phyloP scores from a whole-genome alignment of 2,329 filamentous ascomycete genomes.

The Beauveria sp. region DNA sequence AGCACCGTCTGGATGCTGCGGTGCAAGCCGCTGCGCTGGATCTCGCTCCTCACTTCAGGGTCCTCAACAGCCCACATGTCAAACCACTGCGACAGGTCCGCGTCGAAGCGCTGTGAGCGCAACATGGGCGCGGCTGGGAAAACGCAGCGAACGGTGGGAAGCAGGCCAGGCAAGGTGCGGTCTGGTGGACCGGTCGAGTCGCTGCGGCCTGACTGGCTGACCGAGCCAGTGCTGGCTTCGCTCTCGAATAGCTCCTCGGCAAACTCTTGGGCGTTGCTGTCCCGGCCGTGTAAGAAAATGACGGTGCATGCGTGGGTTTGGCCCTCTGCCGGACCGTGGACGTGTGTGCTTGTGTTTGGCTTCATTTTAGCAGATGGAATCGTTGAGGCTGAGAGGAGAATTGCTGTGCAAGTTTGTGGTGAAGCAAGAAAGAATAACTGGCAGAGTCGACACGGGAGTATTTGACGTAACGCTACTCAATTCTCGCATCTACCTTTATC shows the following conservation, averaged over 20 bases:
- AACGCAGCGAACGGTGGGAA: neutral
- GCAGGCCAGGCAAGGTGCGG: neutral
- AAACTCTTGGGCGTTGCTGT: slow-evolving; percentile 39
- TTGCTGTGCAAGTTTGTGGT: too few relatives aligned
- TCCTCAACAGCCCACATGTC: neutral
- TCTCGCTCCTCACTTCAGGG: neutral
- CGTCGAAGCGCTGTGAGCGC: neutral
- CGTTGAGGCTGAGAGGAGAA: too few relatives aligned
- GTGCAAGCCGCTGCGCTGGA: neutral
- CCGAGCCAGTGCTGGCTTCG: neutral
- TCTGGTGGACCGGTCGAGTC: neutral
- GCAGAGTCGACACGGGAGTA: too few relatives aligned
- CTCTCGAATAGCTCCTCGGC: slow-evolving; percentile 34
- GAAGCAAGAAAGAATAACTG: too few relatives aligned
- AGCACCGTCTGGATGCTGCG: neutral
- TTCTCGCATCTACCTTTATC: too few relatives aligned
- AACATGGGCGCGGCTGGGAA: neutral
- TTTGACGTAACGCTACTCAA: too few relatives aligned
- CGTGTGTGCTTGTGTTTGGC: neutral
- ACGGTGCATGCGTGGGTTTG: slow-evolving; percentile 27
- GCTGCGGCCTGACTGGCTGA: too few relatives aligned
- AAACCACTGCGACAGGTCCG: neutral
- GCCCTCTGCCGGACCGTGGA: neutral
- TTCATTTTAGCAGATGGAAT: neutral
- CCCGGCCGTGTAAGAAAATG: slow-evolving; percentile 42